Percentiles rank a stretch among this genome's conserved stretches.
Evolutionary conservation across 129 eudicot genomes (phyloP).

Genomic region (Dittrichia graveolens): DNA sequence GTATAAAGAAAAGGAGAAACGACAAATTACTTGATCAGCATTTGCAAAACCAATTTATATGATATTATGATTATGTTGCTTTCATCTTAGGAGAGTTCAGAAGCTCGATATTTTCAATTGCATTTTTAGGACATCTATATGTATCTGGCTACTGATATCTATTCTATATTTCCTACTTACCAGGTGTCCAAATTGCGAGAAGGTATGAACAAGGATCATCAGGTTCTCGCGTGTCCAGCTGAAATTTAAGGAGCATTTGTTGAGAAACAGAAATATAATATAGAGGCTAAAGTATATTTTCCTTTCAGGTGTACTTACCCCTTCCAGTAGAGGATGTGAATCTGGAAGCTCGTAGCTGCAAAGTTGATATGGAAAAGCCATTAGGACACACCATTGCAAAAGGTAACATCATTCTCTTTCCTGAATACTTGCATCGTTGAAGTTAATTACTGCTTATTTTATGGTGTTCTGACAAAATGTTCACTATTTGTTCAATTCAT

Average conservation of each 20-base stretch:
- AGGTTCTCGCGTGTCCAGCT: slow-evolving; percentile 79
- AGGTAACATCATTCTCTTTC: slow-evolving; percentile 7
- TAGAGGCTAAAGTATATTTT: slow-evolving; percentile 12
- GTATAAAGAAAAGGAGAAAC: slow-evolving; percentile 15
- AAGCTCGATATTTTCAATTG: slow-evolving; percentile 8
- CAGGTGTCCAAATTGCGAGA: slow-evolving; percentile 96
- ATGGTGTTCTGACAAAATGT: slow-evolving; percentile 1
- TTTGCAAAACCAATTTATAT: background rate
- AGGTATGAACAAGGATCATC: slow-evolving; percentile 96
- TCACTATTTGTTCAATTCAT: background rate
- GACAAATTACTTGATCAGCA: slow-evolving; percentile 7
- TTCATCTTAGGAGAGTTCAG: background rate
- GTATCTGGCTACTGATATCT: slow-evolving; percentile 12
- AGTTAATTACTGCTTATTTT: background rate
- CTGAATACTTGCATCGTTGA: background rate
- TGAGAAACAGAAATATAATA: slow-evolving; percentile 8
- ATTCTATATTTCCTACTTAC: slow-evolving; percentile 39
- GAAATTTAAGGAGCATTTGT: slow-evolving; percentile 28
- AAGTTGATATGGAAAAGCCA: slow-evolving; percentile 25
- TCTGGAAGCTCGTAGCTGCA: slow-evolving; percentile 98
- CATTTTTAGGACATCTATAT: background rate
- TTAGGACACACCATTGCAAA: background rate
- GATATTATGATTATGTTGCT: background rate
- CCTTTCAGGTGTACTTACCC: slow-evolving; percentile 53
- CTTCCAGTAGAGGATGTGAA: slow-evolving; percentile 76